Evolutionary conservation across 257 asterid species (phyloP).

Genomic region (Scutellaria barbata): DNA sequence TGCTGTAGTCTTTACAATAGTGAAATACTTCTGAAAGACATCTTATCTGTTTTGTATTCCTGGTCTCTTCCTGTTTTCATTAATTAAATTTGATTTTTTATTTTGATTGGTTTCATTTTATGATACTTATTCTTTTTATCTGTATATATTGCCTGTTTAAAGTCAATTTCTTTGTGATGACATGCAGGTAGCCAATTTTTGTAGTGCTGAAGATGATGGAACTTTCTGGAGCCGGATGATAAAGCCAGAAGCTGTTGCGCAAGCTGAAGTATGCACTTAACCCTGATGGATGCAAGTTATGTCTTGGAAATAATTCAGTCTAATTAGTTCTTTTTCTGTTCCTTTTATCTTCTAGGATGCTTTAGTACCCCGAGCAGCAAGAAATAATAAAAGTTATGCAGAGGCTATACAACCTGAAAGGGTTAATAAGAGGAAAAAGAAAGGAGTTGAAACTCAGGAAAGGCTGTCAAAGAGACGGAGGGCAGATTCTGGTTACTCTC

Average conservation of each 20-base stretch:
- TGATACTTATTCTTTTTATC: conserved; percentile 30
- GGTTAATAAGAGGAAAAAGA: conserved; percentile 79
- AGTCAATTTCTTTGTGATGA: conserved; percentile 28
- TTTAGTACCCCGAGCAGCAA: conserved; percentile 98
- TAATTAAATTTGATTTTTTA: neutral
- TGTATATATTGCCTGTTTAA: conserved; percentile 12
- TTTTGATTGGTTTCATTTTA: conserved; percentile 4
- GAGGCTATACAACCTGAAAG: conserved; percentile 75
- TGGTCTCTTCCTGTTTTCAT: neutral
- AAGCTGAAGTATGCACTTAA: conserved; percentile 69
- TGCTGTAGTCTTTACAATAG: neutral
- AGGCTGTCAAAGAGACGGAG: conserved; percentile 83
- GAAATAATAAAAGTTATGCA: conserved; percentile 88
- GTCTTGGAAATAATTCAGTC: conserved; percentile 19
- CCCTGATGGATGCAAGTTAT: conserved; percentile 31
- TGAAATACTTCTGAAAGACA: conserved; percentile 21
- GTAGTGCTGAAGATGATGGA: conserved; percentile 95
- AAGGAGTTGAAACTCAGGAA: conserved; percentile 78
- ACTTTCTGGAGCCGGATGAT: conserved; percentile 99
- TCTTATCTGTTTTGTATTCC: conserved; percentile 11
- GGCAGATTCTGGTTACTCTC: conserved; percentile 68
- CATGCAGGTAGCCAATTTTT: conserved; percentile 91
- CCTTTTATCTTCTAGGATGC: conserved; percentile 61
- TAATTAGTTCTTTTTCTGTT: conserved; percentile 28
- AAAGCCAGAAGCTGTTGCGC: conserved; percentile 86